Evolutionary conservation across 2,329 filamentous ascomycete species (phyloP).

Genomic region (Graphilbum fragrans): DNA sequence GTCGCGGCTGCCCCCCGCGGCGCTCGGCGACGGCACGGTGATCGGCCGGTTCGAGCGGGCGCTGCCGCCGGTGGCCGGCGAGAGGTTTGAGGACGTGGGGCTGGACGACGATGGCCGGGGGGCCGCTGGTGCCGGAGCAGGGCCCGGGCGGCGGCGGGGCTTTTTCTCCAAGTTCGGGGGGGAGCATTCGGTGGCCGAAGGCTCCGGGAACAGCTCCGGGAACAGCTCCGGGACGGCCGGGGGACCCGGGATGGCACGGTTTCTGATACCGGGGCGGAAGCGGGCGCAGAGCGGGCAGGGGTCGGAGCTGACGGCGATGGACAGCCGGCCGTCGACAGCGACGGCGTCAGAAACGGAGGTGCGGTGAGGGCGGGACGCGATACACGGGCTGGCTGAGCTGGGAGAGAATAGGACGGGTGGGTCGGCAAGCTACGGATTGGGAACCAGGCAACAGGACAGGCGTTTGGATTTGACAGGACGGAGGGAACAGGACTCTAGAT

Average conservation of each 20-base stretch:
- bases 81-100: constrained; percentile 82
- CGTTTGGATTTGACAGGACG: too few relatives aligned
- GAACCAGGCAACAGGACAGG: too few relatives aligned
- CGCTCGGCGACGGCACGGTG: constrained; percentile 32
- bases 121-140: neutral
- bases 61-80: constrained; percentile 44
- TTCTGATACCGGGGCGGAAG: constrained; percentile 62
- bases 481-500: too few relatives aligned
- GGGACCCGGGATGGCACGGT: constrained; percentile 32
- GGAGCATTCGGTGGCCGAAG: constrained; percentile 20
- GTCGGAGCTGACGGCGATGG: constrained; percentile 50
- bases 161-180: constrained; percentile 77
- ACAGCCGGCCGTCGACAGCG: constrained; percentile 20
- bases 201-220: constrained; percentile 13
- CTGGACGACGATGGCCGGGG: constrained; percentile 56
- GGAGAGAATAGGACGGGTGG: too few relatives aligned
- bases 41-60: constrained; percentile 46
- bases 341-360: constrained; percentile 14
- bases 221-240: constrained; percentile 10
- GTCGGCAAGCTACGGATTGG: too few relatives aligned
- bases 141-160: constrained; percentile 47
- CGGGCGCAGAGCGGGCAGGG: constrained; percentile 58
- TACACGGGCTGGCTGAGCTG: too few relatives aligned
- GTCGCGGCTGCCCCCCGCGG: constrained; percentile 47
- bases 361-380: constrained; percentile 1